Percentiles rank a stretch among this genome's conserved stretches.
Conservation (phyloP, 164 flowering plant species). For the Chimonanthus salicifolius region DNA sequence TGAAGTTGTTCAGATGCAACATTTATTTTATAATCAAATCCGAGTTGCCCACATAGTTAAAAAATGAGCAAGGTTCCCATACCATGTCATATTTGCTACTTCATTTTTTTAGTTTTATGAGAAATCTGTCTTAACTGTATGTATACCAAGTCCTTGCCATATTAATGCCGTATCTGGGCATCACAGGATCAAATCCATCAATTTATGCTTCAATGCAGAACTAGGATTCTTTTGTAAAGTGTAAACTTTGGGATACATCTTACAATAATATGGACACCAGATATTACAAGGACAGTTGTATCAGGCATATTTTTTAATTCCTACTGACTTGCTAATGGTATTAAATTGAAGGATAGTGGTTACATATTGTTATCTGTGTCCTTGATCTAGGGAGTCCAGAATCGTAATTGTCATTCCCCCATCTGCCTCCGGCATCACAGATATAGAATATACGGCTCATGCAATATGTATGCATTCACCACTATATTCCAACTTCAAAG, state of each 20-base stretch:
- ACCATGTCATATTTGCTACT: no score
- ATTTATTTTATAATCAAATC: no score
- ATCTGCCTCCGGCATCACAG: background rate
- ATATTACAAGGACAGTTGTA: background rate
- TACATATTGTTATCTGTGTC: background rate
- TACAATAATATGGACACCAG: background rate
- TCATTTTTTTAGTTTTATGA: no score
- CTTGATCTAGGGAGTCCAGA: background rate
- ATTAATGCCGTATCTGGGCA: no score
- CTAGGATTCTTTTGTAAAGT: no score
- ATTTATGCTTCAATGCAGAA: background rate
- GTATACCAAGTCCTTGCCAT: no score
- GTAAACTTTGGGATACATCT: background rate
- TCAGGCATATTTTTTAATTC: background rate
- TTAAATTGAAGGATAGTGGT: background rate
- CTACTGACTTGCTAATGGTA: background rate
- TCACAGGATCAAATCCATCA: background rate
- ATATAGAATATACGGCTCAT: background rate
- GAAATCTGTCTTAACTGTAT: no score
- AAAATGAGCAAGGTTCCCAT: no score
- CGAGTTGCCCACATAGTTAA: no score
- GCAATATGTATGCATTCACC: background rate
- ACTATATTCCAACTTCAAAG: background rate
- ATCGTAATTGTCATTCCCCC: background rate
- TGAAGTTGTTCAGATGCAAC: no score